Evolutionary conservation across 169 alveolate species (phyloP), one percentile per base, ranked within the genome.

Genomic region (Cryptosporidium ubiquitum): DNA sequence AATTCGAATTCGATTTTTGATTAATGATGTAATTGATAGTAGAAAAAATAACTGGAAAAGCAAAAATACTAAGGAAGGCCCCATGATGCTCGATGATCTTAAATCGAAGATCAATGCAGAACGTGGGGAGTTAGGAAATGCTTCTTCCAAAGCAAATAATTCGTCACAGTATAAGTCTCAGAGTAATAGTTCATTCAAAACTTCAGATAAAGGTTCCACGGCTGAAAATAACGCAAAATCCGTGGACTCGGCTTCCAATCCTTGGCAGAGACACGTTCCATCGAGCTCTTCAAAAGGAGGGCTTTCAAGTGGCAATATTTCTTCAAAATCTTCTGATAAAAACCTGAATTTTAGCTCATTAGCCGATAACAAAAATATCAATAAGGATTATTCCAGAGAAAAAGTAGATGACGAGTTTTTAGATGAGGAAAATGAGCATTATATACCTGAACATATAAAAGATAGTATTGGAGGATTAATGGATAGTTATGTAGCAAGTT

Each of bases 1-100:
- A 9, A 93, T 94, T 86, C 91, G 97, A 57, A 94, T 94, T 16
- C 91, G 97, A 55, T 94, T 96, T 86, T 92, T 94, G 23, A 94
- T 94, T 44, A 93, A 94, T 71, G 95, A 94, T 73, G 97, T 94
- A 26, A 86, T 94, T 55, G 97, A 94, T 74, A 92, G 95, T 70
- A 91, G 97, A 70, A 92, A 85, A 69, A 96, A 94, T 68, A 92
- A 92, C 85, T 94, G 97, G 97, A 91, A 91, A 52, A 93, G 89
- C 64, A 94, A 91, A 73, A 89, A 92, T 39, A 91, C 93, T 75
- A 92, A 68, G 79, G 94, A 79, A 31, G 86, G 86, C 0, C 86
- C 86, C 12, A 79, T 79, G 86, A 79, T 79, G 86, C 86, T 79
- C 29, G 86, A 79, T 44, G 86, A 79, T 57, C 86, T 79, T 42